Conservation (phyloP, 2,329 filamentous ascomycete species). For the Keithomyces neogunnii region DNA sequence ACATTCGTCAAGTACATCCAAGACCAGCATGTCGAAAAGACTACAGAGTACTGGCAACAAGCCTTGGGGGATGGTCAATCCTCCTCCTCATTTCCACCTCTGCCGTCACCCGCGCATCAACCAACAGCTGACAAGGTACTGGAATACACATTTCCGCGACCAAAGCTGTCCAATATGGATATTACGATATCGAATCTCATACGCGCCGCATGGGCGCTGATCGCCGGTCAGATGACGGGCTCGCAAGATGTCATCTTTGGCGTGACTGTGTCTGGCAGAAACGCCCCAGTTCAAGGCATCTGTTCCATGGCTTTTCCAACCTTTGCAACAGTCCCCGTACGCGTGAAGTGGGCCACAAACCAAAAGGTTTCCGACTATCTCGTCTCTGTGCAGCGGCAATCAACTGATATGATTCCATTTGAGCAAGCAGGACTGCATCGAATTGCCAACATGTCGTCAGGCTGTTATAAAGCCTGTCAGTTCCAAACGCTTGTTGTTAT, state of each 20-base stretch:
- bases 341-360: no score
- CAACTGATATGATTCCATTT: no score
- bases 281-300: no score
- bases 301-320: no score
- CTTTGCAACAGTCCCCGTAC: no score
- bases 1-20: conserved; percentile 35
- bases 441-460: no score
- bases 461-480: no score
- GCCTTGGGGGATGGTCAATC: conserved; percentile 28
- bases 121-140: conserved; percentile 36
- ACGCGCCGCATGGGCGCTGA: not conserved
- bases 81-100: conserved; percentile 31
- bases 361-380: no score
- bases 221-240: not conserved
- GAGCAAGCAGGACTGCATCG: no score
- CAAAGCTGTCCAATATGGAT: conserved; percentile 16
- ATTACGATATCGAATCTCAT: conserved; percentile 1
- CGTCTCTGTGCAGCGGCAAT: no score
- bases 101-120: conserved; percentile 32
- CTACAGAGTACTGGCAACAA: conserved; percentile 34
- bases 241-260: conserved; percentile 2
- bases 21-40: conserved; percentile 24
- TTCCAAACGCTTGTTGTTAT: no score
- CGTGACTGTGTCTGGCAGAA: not conserved
- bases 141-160: conserved; percentile 16